A percentile compares a stretch with the other conserved stretches of the same genome.
These are phyloP conservation scores for Colletotrichum tabaci DNA, from an alignment of 2,329 filamentous ascomycete genomes.

Conservation along the genomic window DNA sequence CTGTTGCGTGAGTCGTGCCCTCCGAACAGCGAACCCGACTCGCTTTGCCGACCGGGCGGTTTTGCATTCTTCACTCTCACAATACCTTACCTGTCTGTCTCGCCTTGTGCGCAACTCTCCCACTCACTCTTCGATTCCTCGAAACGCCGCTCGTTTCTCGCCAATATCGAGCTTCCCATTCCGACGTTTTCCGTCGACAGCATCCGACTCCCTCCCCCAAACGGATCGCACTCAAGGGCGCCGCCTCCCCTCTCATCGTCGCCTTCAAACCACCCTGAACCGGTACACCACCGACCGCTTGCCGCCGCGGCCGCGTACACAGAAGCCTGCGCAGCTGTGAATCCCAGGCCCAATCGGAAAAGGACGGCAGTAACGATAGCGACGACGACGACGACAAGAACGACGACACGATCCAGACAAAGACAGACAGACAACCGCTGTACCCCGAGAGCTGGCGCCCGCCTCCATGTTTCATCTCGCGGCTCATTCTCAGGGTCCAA, in stretches of 20 bases:
- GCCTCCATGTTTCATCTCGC: constrained; percentile 41
- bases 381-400: not conserved
- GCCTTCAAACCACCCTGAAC: not conserved
- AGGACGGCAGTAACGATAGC: not conserved
- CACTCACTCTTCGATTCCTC: constrained; percentile 2
- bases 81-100: not conserved
- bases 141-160: constrained; percentile 21
- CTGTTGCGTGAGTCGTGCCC: constrained; percentile 28
- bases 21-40: constrained; percentile 13
- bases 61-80: constrained; percentile 10
- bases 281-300: constrained; percentile 14
- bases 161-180: constrained; percentile 14
- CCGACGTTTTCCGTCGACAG: constrained; percentile 7
- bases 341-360: not conserved
- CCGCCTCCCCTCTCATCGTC: not conserved
- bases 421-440: constrained; percentile 10
- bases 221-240: no score
- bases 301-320: not conserved
- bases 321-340: not conserved
- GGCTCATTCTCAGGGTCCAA: constrained; percentile 36
- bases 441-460: constrained; percentile 29
- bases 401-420: constrained; percentile 1
- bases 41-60: constrained; percentile 19
- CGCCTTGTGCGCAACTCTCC: not conserved
- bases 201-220: not conserved